phyloP scores from a whole-genome alignment of 306 rosid genomes.

The Castanopsis chinensis region DNA sequence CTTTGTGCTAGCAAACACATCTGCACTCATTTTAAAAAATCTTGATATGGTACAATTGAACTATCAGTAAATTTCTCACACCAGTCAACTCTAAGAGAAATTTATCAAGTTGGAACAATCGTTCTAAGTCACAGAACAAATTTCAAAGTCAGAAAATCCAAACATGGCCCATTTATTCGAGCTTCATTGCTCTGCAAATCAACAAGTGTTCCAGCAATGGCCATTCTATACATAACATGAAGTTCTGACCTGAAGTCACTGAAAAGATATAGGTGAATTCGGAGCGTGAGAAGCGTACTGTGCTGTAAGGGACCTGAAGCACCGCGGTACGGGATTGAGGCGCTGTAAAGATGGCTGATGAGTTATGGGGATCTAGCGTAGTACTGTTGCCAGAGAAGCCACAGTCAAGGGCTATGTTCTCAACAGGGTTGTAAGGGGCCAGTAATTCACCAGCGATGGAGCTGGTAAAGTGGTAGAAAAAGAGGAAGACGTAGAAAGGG shows the following conservation, averaged over 20 bases:
- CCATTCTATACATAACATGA: not conserved
- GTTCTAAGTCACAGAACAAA: not conserved
- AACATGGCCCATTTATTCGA: not conserved
- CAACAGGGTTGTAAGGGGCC: not conserved
- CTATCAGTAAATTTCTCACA: not conserved
- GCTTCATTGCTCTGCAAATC: not conserved
- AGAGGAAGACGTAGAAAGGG: not conserved
- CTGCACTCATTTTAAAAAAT: not conserved
- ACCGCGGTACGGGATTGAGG: not conserved
- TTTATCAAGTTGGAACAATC: not conserved
- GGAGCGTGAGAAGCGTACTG: not conserved
- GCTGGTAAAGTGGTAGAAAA: not conserved
- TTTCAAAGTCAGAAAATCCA: not conserved
- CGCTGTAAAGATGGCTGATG: not conserved
- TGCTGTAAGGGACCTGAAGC: not conserved
- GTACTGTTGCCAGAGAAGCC: not conserved
- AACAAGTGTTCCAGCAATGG: not conserved
- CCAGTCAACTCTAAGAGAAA: not conserved
- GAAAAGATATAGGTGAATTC: not conserved
- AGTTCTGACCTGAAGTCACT: not conserved
- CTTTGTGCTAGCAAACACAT: not conserved
- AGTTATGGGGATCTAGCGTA: not conserved
- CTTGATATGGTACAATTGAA: not conserved
- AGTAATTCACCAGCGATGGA: not conserved
- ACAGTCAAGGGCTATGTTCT: not conserved